Percentiles rank a stretch among this genome's conserved stretches.
phyloP scores from a whole-genome alignment of 306 rosid genomes.

The Cyamopsis tetragonoloba region DNA sequence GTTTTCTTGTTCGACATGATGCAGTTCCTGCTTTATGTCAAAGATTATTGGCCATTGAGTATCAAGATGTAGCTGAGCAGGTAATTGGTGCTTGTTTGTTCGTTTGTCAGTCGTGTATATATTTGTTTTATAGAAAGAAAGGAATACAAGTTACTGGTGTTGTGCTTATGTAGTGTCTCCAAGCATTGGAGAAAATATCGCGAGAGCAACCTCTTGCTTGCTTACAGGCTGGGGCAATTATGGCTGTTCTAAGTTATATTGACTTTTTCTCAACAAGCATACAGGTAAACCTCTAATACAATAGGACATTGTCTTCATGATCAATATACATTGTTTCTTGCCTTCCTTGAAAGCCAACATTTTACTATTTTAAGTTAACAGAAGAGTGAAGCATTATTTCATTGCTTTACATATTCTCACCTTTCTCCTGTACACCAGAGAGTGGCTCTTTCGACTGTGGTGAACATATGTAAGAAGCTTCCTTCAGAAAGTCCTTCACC shows the following conservation, averaged over 20 bases:
- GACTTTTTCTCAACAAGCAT: slow-evolving; percentile 90
- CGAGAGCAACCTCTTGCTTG: slow-evolving; percentile 95
- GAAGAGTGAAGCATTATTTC: slow-evolving; percentile 13
- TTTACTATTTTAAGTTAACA: not conserved
- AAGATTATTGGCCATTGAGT: slow-evolving; percentile 69
- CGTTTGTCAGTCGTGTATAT: slow-evolving; percentile 4
- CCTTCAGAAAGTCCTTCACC: slow-evolving; percentile 77
- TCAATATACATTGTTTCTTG: not conserved
- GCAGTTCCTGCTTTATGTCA: slow-evolving; percentile 82
- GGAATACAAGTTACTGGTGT: slow-evolving; percentile 14
- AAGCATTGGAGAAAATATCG: slow-evolving; percentile 97
- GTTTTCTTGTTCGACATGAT: slow-evolving; percentile 77
- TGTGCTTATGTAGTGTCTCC: slow-evolving; percentile 66
- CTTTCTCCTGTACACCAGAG: slow-evolving; percentile 46
- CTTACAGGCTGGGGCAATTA: slow-evolving; percentile 84
- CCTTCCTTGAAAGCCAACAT: not conserved
- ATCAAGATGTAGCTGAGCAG: slow-evolving; percentile 96
- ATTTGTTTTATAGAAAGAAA: not conserved
- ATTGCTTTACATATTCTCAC: not conserved
- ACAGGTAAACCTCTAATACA: slow-evolving; percentile 55
- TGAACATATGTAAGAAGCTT: slow-evolving; percentile 89
- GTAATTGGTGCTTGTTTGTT: slow-evolving; percentile 37
- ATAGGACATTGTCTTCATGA: slow-evolving; percentile 3
- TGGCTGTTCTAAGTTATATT: slow-evolving; percentile 81
- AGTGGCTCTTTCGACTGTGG: slow-evolving; percentile 93